phyloP scores from a whole-genome alignment of 805 yeast genomes.

The Monosporozyma aquatica region DNA sequence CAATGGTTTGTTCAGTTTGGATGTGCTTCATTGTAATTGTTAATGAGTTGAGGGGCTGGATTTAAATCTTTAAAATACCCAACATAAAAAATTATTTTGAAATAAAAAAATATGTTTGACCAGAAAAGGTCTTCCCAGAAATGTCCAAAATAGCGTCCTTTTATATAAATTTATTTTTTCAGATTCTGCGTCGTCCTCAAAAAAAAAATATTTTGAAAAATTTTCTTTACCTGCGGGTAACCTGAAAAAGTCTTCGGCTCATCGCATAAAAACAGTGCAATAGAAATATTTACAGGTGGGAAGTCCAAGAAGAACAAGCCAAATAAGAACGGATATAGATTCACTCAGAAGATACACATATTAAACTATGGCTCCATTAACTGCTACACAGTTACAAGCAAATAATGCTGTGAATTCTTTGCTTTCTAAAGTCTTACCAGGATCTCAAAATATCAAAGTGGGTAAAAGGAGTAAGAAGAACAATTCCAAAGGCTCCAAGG shows the following conservation, averaged over 20 bases:
- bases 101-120: too few species aligned
- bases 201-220: too few species aligned
- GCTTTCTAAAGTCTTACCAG: slow-evolving; percentile 32
- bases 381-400: slow-evolving; percentile 30
- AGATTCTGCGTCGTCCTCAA: neutral
- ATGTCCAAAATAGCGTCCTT: neutral
- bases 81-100: neutral
- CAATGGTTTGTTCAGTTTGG: slow-evolving; percentile 76
- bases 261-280: too few species aligned
- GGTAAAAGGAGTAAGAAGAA: slow-evolving; percentile 8
- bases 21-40: slow-evolving; percentile 70
- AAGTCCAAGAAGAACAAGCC: too few species aligned
- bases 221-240: too few species aligned
- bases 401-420: slow-evolving; percentile 36
- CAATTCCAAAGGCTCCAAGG: slow-evolving; percentile 30
- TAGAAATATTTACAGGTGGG: too few species aligned
- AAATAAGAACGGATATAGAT: neutral
- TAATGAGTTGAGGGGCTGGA: neutral
- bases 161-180: neutral
- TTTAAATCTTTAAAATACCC: neutral
- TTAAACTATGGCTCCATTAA: neutral
- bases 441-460: slow-evolving; percentile 20
- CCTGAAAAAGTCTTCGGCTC: too few species aligned
- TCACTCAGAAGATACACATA: neutral
- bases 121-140: too few species aligned